Evolutionary conservation across 2,329 filamentous ascomycete species (phyloP), one percentile per base, ranked within the genome.

Genomic region (Fusarium pininemorale): DNA sequence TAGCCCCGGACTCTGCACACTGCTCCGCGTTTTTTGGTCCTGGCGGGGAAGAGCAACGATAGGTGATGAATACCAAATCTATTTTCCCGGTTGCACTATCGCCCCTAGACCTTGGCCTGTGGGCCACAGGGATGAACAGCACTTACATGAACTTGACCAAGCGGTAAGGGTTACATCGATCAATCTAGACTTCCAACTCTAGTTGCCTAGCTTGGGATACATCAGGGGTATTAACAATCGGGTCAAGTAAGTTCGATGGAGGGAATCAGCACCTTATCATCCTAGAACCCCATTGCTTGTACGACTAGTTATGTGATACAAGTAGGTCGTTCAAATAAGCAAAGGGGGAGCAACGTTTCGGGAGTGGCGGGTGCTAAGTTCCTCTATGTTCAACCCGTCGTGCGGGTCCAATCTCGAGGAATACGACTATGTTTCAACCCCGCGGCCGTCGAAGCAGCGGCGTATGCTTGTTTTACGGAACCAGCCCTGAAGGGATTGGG

Each of bases 1-100:
- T 66, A 32, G 51, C 70, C 70, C 69, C 53, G 44, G 58, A 48
- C 32, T 69, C 68, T 51, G 55, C 24, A 28, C 24, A 5, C 55
- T 58, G 45, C 73, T 77, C 73, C 73, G 65, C 64, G 70, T 72
- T 77, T 77, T 74, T 74, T 59, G 61, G 75, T 73, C 60, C 66
- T 73, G 73, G 57, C 35, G 57, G 72, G 47, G 50, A 37, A 28
- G 42, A 59, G 20, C 20, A 24, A 60, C 53, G 28, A 56, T 44
- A 70, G 61, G 53, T 55, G 78, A 66, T 79, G 74, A 80, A 78
- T 73, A 38, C 28, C 35, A 45, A 55, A 20, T 42, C 51, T 47
- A 70, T 80, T 80, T 78, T 79, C n/a, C 77, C 78, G 73, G 64
- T 60, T 78, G 57, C 73, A 48, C 72, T 75, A 73, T 70, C 65